Base-by-base conservation (phyloP, 2,329 filamentous ascomycete genomes). In the Aspergillus udagawae region DNA sequence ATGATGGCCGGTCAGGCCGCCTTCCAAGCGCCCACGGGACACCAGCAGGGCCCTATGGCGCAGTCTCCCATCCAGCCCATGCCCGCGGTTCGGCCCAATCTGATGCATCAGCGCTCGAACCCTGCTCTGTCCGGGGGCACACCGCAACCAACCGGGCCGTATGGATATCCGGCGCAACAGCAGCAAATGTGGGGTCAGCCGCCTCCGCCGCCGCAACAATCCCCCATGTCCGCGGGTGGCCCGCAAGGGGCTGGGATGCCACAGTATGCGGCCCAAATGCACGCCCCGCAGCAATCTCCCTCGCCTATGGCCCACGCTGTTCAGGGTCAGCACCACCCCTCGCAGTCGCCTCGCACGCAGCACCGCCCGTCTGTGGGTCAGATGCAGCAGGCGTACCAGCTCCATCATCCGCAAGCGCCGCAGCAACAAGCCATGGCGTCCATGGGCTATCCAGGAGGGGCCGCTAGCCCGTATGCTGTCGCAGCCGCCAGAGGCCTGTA, bases 11-110 rank as follows among this genome's bases (percentile, higher is more conserved):
- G 83, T 77, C 81, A 81, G 60, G 80, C 66, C 60, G 67, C 84
- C 1, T 95, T 92, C 74, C 89, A 89, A 68, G 87, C 85, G 68
- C 82, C 87, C 42, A 85, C 58, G 3, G 55, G 59, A 25, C 63
- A 64, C 53, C 60, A 59, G 25, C 63, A 63, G 47, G 56, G 61
- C 32, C 25, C 59, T 21, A 54, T 92, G 70, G 83, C 83, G 29
- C 89, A 91, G 70, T 87, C 90, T 25, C 86, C 86, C 25, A 86
- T 91, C 73, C 85, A 89, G 75, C 82, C 83, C 69, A 86, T 88
- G 77, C 83, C 84, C 61, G 84, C 86, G 41, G 76, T 85, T 72
- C 75, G 80, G 35, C 77, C 83, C 51, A 80, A 84, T 58, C 83
- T 88, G 69, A 84, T 89, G 73, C 86, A 87, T 66, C 82, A 83